Evolutionary conservation across 352 stramenopile genomes (phyloP), one percentile per base, ranked within the genome.

Genomic region (Albugo candida): DNA sequence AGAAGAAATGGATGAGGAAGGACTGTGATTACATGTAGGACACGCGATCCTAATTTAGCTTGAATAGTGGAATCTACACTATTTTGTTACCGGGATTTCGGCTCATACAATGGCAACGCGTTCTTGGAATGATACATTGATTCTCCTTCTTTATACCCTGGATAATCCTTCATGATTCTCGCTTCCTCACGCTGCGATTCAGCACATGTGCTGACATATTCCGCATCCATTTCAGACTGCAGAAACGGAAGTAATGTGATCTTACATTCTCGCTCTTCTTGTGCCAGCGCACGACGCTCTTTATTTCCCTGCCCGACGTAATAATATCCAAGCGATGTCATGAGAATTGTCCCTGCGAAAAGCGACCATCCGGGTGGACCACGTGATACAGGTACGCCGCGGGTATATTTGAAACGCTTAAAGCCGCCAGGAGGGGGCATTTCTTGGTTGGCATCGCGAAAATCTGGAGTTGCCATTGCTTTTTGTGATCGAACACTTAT

Each of bases 141-240:
- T 53, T 94, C 61, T 36, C 85, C 83, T 41, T 78, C 78, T 47
- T 75, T 64, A 88, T 87, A 97, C 44, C 85, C 92, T 27, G 73
- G 74, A 48, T 97, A 84, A 63, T 92, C 77, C 64, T 96, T 93
- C 93, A 98, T 97, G 58, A 96, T 81, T 59, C 95, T 75, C 50
- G 68, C 71, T 64, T 97, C 92, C 48, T 91, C 79, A 14, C 81
- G 76, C 48, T 95, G 73, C 47, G 92, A 71, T 45, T 89, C 76
- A 38, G 87, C 72, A 59, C 95, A 74, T 45, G 89, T 59, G 53
- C 81, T 61, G 34, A 93, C 58, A 57, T 83, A 85, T 58, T 91
- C 71, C 36, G 85, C 78, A 65, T 98, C 93, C n/a, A 88, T 81
- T 60, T 97, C 93, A 13, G 92, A 92, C 61, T 98, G 93, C 46